phyloP scores from a whole-genome alignment of 352 stramenopile species.

The Pythium plurisporium region DNA sequence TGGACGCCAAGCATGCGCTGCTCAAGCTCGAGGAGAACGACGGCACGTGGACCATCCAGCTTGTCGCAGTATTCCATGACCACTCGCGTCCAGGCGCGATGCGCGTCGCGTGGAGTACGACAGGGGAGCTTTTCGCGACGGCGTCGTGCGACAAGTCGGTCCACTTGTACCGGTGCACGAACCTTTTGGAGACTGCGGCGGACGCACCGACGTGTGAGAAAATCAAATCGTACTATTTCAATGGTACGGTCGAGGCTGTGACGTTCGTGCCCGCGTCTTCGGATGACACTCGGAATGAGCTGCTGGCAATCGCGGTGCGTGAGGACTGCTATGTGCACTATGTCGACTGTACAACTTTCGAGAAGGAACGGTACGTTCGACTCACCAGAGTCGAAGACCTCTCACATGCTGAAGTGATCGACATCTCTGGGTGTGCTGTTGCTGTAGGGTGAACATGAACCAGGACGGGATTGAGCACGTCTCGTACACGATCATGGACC shows the following conservation, averaged over 20 bases:
- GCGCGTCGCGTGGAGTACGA: slow-evolving; percentile 54
- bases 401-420: too few relatives aligned
- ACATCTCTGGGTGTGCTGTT: too few relatives aligned
- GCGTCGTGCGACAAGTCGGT: slow-evolving; percentile 72
- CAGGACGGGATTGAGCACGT: slow-evolving; percentile 81
- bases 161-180: slow-evolving; percentile 53
- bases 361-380: slow-evolving; percentile 74
- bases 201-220: slow-evolving; percentile 35
- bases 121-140: slow-evolving; percentile 59
- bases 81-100: slow-evolving; percentile 69
- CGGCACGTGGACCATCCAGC: slow-evolving; percentile 35
- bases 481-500: slow-evolving; percentile 85
- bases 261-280: slow-evolving; percentile 37
- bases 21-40: slow-evolving; percentile 38
- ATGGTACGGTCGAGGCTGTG: slow-evolving; percentile 67
- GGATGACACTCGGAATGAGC: slow-evolving; percentile 21
- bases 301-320: slow-evolving; percentile 60
- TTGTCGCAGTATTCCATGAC: slow-evolving; percentile 53
- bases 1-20: slow-evolving; percentile 68
- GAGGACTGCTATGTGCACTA: slow-evolving; percentile 87
- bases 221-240: slow-evolving; percentile 85
- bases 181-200: slow-evolving; percentile 16
- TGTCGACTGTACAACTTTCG: slow-evolving; percentile 68
- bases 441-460: slow-evolving; percentile 79
- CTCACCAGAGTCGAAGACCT: too few relatives aligned